Conservation (phyloP, 805 yeast species). For the Sugiyamaella chiloensis region DNA sequence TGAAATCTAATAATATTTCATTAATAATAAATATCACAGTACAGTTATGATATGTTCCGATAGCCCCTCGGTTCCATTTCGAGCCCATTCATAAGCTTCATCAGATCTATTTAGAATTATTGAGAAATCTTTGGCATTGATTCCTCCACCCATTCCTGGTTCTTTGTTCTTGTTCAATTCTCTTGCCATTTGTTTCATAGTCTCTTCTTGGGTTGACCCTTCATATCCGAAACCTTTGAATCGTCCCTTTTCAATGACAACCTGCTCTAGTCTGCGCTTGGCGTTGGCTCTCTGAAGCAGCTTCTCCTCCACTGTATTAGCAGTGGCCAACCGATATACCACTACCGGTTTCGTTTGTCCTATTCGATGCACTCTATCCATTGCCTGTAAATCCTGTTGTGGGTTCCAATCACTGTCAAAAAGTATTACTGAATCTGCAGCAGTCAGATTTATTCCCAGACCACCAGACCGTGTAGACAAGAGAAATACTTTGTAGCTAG, state of each 20-base stretch:
- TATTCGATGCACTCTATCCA: conserved; percentile 91
- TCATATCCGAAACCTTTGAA: conserved; percentile 29
- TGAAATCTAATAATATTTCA: no score
- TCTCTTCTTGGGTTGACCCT: conserved; percentile 10
- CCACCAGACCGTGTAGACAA: conserved; percentile 95
- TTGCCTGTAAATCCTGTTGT: conserved; percentile 93
- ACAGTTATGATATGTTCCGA: conserved; percentile 13
- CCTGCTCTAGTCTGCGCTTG: conserved; percentile 72
- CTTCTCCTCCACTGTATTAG: conserved; percentile 80
- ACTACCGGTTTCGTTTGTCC: conserved; percentile 86
- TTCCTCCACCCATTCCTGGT: conserved; percentile 1
- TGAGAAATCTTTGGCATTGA: conserved; percentile 16
- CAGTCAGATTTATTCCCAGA: conserved; percentile 77
- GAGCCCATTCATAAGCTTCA: conserved; percentile 20
- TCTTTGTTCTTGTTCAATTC: conserved; percentile 3
- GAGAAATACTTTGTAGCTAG: conserved; percentile 52
- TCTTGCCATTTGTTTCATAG: conserved; percentile 5
- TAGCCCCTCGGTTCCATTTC: conserved; percentile 14
- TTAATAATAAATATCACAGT: neutral
- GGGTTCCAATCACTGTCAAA: conserved; percentile 98
- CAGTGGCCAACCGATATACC: conserved; percentile 71
- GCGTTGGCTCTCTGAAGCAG: conserved; percentile 74
- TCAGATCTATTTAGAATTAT: conserved; percentile 18
- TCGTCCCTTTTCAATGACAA: conserved; percentile 65
- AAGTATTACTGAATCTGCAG: conserved; percentile 85